Evolutionary conservation across 495 filamentous ascomycete genomes (phyloP).

Genomic region (Xylaria intraflava): DNA sequence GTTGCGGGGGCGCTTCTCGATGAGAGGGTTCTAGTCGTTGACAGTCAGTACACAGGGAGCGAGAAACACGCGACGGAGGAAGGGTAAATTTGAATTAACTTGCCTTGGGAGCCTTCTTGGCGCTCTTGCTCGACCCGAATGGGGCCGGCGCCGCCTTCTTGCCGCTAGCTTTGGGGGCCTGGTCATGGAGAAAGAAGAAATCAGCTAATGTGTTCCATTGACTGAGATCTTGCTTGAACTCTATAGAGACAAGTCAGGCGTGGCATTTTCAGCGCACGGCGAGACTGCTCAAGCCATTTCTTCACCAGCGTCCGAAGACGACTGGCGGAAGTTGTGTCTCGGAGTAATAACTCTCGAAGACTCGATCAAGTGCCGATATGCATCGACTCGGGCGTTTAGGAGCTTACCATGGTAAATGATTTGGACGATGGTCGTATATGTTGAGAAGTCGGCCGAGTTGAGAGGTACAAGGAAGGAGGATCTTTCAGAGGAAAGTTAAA

Average conservation of each 20-base stretch:
- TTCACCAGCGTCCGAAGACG: conserved; percentile 54
- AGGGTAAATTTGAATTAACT: conserved; percentile 25
- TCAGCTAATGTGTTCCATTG: conserved; percentile 82
- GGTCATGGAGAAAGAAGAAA: conserved; percentile 99
- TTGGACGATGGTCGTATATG: conserved; percentile 10
- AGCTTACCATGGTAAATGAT: conserved; percentile 42
- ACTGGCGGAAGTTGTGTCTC: conserved; percentile 45
- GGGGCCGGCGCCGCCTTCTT: conserved; percentile 95
- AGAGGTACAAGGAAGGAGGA: conserved; percentile 20
- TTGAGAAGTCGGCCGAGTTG: conserved; percentile 14
- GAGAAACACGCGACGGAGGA: not conserved
- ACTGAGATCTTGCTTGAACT: conserved; percentile 79
- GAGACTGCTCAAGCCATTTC: conserved; percentile 72
- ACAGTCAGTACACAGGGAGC: conserved; percentile 25
- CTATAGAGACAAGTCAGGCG: conserved; percentile 66
- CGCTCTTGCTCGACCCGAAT: conserved; percentile 91
- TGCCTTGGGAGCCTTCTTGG: conserved; percentile 96
- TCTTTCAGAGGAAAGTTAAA: conserved; percentile 12
- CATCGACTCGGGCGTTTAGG: conserved; percentile 20
- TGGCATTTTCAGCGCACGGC: conserved; percentile 52
- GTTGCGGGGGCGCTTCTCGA: conserved; percentile 96
- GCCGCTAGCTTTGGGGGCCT: conserved; percentile 86
- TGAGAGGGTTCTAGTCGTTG: conserved; percentile 78
- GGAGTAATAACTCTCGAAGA: conserved; percentile 28
- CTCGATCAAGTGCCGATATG: conserved; percentile 17